Percentiles rank a stretch among this genome's conserved stretches.
phyloP scores from a whole-genome alignment of 305 asterid genomes.

The Fraxinus nigra region DNA sequence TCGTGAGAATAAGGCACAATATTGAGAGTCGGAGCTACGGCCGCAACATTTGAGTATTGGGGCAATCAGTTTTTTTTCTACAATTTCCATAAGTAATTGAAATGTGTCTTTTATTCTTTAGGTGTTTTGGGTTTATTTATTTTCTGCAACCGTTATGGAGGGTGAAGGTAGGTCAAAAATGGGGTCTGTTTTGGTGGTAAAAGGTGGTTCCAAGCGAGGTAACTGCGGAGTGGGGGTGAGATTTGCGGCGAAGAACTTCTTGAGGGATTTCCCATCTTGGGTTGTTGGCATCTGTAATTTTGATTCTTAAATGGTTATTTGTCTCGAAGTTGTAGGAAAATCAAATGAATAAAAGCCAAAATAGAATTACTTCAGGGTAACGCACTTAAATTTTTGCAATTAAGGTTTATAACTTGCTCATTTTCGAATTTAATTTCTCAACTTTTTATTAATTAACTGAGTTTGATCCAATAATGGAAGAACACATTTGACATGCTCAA shows the following conservation, averaged over 20 bases:
- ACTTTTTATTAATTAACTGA: neutral
- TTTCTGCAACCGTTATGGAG: slow-evolving; percentile 30
- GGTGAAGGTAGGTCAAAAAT: slow-evolving; percentile 55
- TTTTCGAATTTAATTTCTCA: no score
- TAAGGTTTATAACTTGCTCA: no score
- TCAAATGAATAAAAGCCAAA: neutral
- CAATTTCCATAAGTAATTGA: no score
- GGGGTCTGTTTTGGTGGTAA: slow-evolving; percentile 23
- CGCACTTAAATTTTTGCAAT: no score
- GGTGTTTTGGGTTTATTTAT: no score
- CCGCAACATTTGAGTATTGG: no score
- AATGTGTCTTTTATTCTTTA: no score
- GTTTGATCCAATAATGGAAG: neutral
- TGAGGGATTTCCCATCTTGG: slow-evolving; percentile 77
- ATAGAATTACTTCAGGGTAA: no score
- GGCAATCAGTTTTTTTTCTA: no score
- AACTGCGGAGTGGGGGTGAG: slow-evolving; percentile 8
- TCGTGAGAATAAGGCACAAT: no score
- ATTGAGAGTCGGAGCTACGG: no score
- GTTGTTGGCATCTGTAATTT: slow-evolving; percentile 48
- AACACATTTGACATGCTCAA: neutral
- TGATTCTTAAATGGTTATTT: slow-evolving; percentile 53
- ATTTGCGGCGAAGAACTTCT: slow-evolving; percentile 40
- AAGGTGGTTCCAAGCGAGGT: slow-evolving; percentile 12
- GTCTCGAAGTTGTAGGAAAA: slow-evolving; percentile 52